Conservation (phyloP, 768 basidiomycete species). For the Suillus americanus region DNA sequence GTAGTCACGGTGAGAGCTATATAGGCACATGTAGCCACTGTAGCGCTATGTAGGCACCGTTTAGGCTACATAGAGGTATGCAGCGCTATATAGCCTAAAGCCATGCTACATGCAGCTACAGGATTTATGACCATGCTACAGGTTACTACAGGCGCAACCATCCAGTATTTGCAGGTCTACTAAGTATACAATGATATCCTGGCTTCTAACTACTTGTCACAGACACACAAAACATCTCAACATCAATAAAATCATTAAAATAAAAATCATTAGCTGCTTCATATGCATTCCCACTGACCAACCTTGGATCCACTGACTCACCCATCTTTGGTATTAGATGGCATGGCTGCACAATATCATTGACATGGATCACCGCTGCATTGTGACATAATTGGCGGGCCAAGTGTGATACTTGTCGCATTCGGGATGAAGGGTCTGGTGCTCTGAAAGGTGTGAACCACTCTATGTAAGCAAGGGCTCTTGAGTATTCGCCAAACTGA, state of each 20-base stretch:
- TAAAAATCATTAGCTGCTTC: conserved; percentile 3
- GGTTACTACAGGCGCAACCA: background rate
- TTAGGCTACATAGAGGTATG: no score
- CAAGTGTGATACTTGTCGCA: background rate
- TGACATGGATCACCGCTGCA: background rate
- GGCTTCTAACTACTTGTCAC: background rate
- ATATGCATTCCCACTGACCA: background rate
- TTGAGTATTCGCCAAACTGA: conserved; percentile 6
- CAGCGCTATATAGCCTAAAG: no score
- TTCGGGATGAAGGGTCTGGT: background rate
- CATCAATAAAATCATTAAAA: conserved; percentile 8
- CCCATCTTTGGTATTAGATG: conserved; percentile 14
- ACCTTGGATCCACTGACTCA: conserved; percentile 15
- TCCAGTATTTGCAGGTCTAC: background rate
- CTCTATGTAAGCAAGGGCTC: conserved; percentile 25
- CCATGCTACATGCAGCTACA: background rate
- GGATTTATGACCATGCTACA: background rate
- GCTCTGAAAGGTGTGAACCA: conserved; percentile 21
- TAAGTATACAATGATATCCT: no score
- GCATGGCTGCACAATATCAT: background rate
- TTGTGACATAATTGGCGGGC: conserved; percentile 1
- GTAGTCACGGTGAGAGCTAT: no score
- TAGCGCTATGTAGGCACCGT: no score
- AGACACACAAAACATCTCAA: background rate
- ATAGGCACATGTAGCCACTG: no score